phyloP scores from a whole-genome alignment of 345 rosid species.

The Brassica juncea region DNA sequence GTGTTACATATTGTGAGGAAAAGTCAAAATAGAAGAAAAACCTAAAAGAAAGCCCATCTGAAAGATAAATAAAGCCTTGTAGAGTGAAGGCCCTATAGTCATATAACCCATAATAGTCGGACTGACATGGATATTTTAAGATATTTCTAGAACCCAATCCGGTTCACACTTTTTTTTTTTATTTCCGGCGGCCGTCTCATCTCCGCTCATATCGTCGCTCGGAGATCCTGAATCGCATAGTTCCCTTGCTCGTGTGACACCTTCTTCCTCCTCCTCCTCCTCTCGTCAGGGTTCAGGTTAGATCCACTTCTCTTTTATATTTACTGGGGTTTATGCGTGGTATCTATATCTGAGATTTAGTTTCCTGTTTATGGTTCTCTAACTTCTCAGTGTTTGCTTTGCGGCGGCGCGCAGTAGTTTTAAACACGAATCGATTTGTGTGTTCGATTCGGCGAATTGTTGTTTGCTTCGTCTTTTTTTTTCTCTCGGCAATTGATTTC shows the following conservation, averaged over 20 bases:
- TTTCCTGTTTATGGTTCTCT: background rate
- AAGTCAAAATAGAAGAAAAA: background rate
- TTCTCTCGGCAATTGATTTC: background rate
- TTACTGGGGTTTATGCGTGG: background rate
- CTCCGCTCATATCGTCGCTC: background rate
- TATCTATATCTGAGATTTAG: background rate
- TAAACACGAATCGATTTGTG: background rate
- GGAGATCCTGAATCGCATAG: background rate
- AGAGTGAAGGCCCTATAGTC: background rate
- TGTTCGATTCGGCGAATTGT: background rate
- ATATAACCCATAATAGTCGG: conserved; percentile 3
- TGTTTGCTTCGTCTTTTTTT: background rate
- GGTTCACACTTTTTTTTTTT: background rate
- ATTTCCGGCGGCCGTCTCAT: background rate
- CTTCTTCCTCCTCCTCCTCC: background rate
- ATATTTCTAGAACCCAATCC: conserved; percentile 12
- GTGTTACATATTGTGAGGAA: background rate
- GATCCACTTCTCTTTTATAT: background rate
- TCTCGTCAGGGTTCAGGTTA: conserved; percentile 1
- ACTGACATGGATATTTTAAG: background rate
- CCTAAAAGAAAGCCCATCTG: background rate
- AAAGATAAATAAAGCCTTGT: background rate
- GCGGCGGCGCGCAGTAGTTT: background rate
- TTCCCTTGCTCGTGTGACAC: background rate
- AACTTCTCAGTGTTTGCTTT: background rate